Evolutionary conservation across 208 protist genomes (phyloP).

Genomic region (Phytomonas sp.): DNA sequence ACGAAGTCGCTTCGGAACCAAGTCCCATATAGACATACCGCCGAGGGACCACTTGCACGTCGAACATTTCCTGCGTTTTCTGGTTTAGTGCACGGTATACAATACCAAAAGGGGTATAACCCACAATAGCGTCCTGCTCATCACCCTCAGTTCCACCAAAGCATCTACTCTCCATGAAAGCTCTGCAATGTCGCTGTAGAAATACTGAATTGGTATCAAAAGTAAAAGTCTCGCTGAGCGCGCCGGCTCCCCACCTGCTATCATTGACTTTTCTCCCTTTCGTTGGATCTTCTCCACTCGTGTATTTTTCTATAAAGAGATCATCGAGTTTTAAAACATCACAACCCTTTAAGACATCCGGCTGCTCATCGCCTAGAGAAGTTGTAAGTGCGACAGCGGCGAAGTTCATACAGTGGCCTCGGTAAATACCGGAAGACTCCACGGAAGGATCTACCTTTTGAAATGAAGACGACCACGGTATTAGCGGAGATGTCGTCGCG

Average conservation of each 20-base stretch:
- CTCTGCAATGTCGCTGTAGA: not conserved
- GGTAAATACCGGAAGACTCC: slow-evolving; percentile 27
- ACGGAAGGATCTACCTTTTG: slow-evolving; percentile 10
- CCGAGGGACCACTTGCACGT: slow-evolving; percentile 68
- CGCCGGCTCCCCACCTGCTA: not conserved
- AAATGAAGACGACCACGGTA: slow-evolving; percentile 48
- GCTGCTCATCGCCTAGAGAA: slow-evolving; percentile 15
- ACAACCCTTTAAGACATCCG: slow-evolving; percentile 9
- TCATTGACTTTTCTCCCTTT: not conserved
- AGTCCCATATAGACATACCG: slow-evolving; percentile 45
- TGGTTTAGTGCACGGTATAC: slow-evolving; percentile 61
- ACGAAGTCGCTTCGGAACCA: slow-evolving; percentile 8
- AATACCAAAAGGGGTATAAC: slow-evolving; percentile 51
- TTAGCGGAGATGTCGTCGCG: slow-evolving; percentile 42
- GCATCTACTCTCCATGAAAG: not conserved
- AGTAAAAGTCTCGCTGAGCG: not conserved
- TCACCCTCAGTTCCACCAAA: not conserved
- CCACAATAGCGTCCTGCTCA: slow-evolving; percentile 36
- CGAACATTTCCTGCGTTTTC: slow-evolving; percentile 65
- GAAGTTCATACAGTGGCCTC: slow-evolving; percentile 45
- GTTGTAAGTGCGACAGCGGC: slow-evolving; percentile 32
- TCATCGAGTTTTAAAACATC: slow-evolving; percentile 56
- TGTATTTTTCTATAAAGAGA: slow-evolving; percentile 31
- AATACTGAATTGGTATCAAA: not conserved
- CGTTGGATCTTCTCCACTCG: not conserved